A percentile compares a stretch with the other conserved stretches of the same genome.
These are phyloP conservation scores for Blastobotrys terrestris DNA, from an alignment of 805 yeast genomes.

Conservation along the genomic window DNA sequence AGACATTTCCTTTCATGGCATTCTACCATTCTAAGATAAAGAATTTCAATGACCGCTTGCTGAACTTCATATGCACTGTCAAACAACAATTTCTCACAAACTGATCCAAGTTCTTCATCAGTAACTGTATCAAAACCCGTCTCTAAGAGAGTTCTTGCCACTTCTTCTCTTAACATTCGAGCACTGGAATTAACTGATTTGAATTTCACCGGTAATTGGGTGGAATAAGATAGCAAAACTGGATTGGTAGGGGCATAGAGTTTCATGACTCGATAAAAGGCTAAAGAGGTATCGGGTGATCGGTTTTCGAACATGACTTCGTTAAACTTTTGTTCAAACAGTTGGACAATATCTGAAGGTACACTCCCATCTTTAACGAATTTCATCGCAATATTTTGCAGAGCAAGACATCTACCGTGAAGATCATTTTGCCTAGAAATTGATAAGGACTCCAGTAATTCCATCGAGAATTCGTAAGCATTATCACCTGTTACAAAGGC, in stretches of 20 bases:
- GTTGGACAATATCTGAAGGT: neutral
- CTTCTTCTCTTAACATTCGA: slow-evolving; percentile 15
- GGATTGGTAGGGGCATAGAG: neutral
- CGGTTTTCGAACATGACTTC: slow-evolving; percentile 15
- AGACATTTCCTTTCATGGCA: too few relatives aligned
- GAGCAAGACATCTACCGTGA: slow-evolving; percentile 57
- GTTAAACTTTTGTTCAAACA: slow-evolving; percentile 7
- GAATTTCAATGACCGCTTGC: slow-evolving; percentile 4
- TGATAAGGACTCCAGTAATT: slow-evolving; percentile 24
- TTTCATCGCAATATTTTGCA: slow-evolving; percentile 30
- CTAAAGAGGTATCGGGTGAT: slow-evolving; percentile 20
- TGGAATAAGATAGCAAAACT: neutral
- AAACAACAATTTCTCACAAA: slow-evolving; percentile 8
- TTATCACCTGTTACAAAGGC: slow-evolving; percentile 38
- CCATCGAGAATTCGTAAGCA: slow-evolving; percentile 26
- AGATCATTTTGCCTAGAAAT: slow-evolving; percentile 36
- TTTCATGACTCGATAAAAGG: slow-evolving; percentile 14
- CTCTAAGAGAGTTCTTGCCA: slow-evolving; percentile 7
- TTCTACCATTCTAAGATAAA: too few relatives aligned
- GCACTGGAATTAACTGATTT: slow-evolving; percentile 10
- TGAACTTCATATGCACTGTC: slow-evolving; percentile 22
- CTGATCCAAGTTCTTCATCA: too few relatives aligned
- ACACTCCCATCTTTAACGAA: neutral
- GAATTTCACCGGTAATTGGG: neutral
- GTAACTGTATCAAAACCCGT: neutral